Percentiles rank a stretch among this genome's conserved stretches.
phyloP scores from a whole-genome alignment of 768 basidiomycete genomes.

The Nidularia sp. region DNA sequence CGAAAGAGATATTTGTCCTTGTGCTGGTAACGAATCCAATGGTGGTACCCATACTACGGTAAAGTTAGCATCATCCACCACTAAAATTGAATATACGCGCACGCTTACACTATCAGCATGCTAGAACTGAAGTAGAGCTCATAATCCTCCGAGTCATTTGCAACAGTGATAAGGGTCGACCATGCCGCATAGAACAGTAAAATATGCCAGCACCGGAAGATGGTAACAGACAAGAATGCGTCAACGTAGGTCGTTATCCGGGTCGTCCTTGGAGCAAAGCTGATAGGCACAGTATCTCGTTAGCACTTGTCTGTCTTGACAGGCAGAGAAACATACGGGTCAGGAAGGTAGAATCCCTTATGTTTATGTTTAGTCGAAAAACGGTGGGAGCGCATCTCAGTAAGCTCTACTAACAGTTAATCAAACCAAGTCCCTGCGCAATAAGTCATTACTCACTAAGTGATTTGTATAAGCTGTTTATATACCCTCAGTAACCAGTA shows the following conservation, averaged over 20 bases:
- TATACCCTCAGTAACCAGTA: too few species aligned
- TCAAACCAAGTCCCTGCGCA: too few species aligned
- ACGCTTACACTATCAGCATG: conserved; percentile 42
- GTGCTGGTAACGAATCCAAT: conserved; percentile 54
- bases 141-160: conserved; percentile 25
- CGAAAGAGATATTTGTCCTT: conserved; percentile 48
- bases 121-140: too few species aligned
- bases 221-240: conserved; percentile 25
- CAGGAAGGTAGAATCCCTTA: conserved; percentile 30
- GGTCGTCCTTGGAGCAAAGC: conserved; percentile 32
- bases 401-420: too few species aligned
- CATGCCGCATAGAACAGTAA: conserved; percentile 41
- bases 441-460: too few species aligned
- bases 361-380: conserved; percentile 11
- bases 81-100: background rate
- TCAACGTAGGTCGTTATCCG: conserved; percentile 33
- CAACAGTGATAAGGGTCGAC: conserved; percentile 45
- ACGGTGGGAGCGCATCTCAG: background rate
- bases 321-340: conserved; percentile 26
- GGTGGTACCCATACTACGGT: conserved; percentile 32
- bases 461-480: too few species aligned
- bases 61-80: background rate
- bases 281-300: conserved; percentile 3
- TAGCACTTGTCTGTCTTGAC: background rate
- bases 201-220: conserved; percentile 65